These are phyloP conservation scores for Pelargonium fulgidum DNA, from an alignment of 441 rosid species.

Conservation along the genomic window DNA sequence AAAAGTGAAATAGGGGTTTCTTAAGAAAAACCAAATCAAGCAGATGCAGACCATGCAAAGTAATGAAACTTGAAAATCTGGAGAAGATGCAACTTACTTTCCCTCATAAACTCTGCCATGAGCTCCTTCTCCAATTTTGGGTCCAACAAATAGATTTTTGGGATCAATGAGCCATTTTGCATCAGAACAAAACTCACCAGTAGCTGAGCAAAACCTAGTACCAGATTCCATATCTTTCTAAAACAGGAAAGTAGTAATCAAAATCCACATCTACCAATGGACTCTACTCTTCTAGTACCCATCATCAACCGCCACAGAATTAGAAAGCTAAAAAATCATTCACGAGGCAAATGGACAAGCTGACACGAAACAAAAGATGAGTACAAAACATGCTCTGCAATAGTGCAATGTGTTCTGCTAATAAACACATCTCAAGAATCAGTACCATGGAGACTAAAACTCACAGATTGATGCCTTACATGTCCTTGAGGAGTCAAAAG, in stretches of 20 bases:
- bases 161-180: constrained; percentile 58
- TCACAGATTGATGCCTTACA: constrained; percentile 20
- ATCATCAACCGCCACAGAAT: constrained; percentile 2
- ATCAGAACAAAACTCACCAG: constrained; percentile 37
- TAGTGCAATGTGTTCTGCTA: constrained; percentile 9
- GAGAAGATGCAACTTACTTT: constrained; percentile 38
- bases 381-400: constrained; percentile 29
- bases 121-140: constrained; percentile 66
- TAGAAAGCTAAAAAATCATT: constrained; percentile 17
- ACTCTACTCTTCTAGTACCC: constrained; percentile 2
- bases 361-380: not conserved
- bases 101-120: constrained; percentile 70
- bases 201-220: constrained; percentile 25
- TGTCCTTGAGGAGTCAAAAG: constrained; percentile 12
- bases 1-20: not conserved
- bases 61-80: not conserved
- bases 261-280: not conserved
- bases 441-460: constrained; percentile 8
- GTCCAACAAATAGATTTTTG: constrained; percentile 55
- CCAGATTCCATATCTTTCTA: constrained; percentile 47
- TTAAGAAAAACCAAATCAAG: not conserved
- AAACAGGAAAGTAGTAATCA: constrained; percentile 17
- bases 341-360: constrained; percentile 9
- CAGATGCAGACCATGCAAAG: not conserved
- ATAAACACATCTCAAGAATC: constrained; percentile 29